Conservation (phyloP, 495 filamentous ascomycete genomes). For the Parmelia sp. region DNA sequence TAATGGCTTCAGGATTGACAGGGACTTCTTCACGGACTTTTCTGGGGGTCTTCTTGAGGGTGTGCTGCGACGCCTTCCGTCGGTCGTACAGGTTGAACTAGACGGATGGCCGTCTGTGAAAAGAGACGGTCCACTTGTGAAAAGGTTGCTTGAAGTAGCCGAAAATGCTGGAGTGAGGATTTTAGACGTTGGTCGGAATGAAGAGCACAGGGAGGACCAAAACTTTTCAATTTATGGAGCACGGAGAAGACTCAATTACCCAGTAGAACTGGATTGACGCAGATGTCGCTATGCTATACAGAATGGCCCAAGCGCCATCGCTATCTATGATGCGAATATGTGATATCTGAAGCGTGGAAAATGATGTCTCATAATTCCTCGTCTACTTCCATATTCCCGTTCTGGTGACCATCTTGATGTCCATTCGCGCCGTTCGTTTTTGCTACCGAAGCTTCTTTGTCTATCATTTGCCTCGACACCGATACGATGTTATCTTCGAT, state of each 20-base stretch:
- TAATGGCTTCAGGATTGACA: constrained; percentile 60
- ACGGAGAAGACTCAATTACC: constrained; percentile 2
- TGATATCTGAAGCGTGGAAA: constrained; percentile 20
- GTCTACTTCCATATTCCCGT: constrained; percentile 56
- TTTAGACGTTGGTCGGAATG: constrained; percentile 56
- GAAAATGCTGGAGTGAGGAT: constrained; percentile 47
- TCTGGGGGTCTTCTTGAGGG: constrained; percentile 50
- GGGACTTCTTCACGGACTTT: constrained; percentile 72
- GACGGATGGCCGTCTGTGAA: constrained; percentile 68
- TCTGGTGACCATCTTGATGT: constrained; percentile 44
- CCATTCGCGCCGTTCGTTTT: constrained; percentile 35
- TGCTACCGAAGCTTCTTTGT: constrained; percentile 83
- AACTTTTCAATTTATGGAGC: not conserved
- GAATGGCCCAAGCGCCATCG: constrained; percentile 18
- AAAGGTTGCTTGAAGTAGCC: constrained; percentile 54
- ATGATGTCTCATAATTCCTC: constrained; percentile 44
- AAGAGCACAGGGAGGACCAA: constrained; percentile 50
- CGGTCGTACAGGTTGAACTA: constrained; percentile 60
- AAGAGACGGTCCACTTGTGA: constrained; percentile 63
- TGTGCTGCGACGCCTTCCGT: constrained; percentile 55
- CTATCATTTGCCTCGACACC: constrained; percentile 95
- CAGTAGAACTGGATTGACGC: not conserved
- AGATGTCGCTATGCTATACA: constrained; percentile 1
- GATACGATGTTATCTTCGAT: constrained; percentile 99
- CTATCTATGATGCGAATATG: constrained; percentile 19